Evolutionary conservation across 345 rosid species (phyloP).

Genomic region (Boechera retrofracta): DNA sequence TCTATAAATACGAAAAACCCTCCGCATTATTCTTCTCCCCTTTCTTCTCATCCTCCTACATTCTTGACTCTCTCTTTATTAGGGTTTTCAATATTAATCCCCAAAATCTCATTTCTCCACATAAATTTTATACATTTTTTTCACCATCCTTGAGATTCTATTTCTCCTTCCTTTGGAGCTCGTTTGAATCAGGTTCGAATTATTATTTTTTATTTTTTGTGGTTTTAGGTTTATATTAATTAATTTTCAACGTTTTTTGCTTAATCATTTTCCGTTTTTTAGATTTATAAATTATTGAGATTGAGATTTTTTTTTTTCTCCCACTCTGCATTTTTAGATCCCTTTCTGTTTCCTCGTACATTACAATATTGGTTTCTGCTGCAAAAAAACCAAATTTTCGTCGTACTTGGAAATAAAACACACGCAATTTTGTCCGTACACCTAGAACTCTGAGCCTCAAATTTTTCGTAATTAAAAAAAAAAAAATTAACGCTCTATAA

Average conservation of each 20-base stretch:
- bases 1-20: conserved; percentile 38
- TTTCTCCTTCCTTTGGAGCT: neutral
- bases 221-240: neutral
- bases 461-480: neutral
- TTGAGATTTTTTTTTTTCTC: neutral
- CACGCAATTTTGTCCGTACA: conserved; percentile 33
- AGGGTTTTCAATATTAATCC: neutral
- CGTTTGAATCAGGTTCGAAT: conserved; percentile 36
- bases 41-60: conserved; percentile 25
- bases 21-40: conserved; percentile 7
- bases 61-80: conserved; percentile 26
- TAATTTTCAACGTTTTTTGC: neutral
- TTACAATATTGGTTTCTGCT: conserved; percentile 29
- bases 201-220: neutral
- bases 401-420: neutral
- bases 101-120: neutral
- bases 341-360: conserved; percentile 35
- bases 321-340: conserved; percentile 3
- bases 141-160: neutral
- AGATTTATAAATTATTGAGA: neutral
- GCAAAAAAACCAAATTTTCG: neutral
- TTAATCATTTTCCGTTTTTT: neutral
- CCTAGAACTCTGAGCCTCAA: conserved; percentile 7
- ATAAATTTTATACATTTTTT: neutral
- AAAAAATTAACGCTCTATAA: neutral